Evolutionary conservation across 768 basidiomycete genomes (phyloP).

Genomic region (Tylopilus sp.): DNA sequence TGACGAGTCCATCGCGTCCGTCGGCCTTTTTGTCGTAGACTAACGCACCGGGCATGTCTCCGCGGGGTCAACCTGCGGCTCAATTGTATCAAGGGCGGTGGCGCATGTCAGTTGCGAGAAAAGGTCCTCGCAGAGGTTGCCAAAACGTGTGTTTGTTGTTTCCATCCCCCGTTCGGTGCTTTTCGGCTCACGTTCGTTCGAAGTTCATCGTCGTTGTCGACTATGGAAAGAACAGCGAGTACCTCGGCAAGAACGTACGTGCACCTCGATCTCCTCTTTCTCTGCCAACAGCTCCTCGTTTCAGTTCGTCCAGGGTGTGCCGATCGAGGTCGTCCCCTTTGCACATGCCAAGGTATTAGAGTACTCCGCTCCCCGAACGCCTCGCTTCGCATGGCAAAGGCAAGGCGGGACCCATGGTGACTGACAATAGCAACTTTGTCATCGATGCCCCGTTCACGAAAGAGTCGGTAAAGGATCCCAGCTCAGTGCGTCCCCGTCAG

Average conservation of each 20-base stretch:
- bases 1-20: too few species aligned
- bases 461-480: conserved; percentile 65
- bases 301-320: conserved; percentile 87
- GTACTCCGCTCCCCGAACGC: conserved; percentile 70
- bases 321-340: conserved; percentile 95
- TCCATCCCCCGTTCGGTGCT: background rate
- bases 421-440: too few species aligned
- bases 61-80: conserved; percentile 77
- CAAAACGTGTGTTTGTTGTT: too few species aligned
- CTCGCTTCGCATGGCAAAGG: conserved; percentile 87
- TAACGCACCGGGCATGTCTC: background rate
- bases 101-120: conserved; percentile 87
- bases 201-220: conserved; percentile 87
- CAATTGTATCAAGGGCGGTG: conserved; percentile 96
- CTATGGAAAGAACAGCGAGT: too few species aligned
- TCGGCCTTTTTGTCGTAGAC: background rate
- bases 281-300: background rate
- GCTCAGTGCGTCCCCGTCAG: conserved; percentile 52
- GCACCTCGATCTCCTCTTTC: conserved; percentile 51
- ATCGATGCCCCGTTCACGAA: conserved; percentile 91
- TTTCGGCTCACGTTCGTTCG: conserved; percentile 53
- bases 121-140: too few species aligned
- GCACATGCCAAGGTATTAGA: conserved; percentile 87
- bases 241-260: too few species aligned
- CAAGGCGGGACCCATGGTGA: too few species aligned